A percentile compares a stretch with the other conserved stretches of the same genome.
phyloP scores from a whole-genome alignment of 306 rosid species.

The Canavalia ensiformis region DNA sequence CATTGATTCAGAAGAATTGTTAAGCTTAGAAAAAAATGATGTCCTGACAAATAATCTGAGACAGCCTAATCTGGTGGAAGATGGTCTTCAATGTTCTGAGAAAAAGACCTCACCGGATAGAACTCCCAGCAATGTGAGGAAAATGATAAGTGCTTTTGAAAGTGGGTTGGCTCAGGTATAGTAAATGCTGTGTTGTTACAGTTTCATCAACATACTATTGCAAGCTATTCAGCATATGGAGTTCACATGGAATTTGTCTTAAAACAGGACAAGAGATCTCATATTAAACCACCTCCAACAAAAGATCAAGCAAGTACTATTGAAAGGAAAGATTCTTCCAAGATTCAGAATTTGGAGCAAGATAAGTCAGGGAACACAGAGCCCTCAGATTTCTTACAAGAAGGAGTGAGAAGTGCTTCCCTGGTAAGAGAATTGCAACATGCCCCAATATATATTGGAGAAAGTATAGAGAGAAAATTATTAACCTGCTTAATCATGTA shows the following conservation, averaged over 20 bases:
- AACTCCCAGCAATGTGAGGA: constrained; percentile 69
- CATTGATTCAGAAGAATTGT: constrained; percentile 43
- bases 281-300: constrained; percentile 59
- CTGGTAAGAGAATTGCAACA: constrained; percentile 43
- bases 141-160: constrained; percentile 84
- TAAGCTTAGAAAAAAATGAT: constrained; percentile 47
- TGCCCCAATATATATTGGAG: constrained; percentile 23
- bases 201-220: constrained; percentile 29
- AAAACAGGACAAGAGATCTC: constrained; percentile 70
- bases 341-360: constrained; percentile 40
- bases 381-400: constrained; percentile 27
- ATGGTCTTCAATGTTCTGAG: constrained; percentile 20
- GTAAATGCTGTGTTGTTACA: constrained; percentile 24
- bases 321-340: constrained; percentile 45
- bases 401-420: constrained; percentile 24
- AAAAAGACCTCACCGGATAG: constrained; percentile 44
- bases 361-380: constrained; percentile 40
- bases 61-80: constrained; percentile 44
- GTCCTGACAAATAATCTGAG: constrained; percentile 30
- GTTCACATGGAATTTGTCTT: constrained; percentile 43
- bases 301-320: constrained; percentile 45
- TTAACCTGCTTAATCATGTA: constrained; percentile 31
- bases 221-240: constrained; percentile 26
- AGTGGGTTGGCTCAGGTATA: constrained; percentile 74
- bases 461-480: constrained; percentile 31